Base-by-base conservation (phyloP, 2,329 filamentous ascomycete genomes). In the Zopfia rhizophila region DNA sequence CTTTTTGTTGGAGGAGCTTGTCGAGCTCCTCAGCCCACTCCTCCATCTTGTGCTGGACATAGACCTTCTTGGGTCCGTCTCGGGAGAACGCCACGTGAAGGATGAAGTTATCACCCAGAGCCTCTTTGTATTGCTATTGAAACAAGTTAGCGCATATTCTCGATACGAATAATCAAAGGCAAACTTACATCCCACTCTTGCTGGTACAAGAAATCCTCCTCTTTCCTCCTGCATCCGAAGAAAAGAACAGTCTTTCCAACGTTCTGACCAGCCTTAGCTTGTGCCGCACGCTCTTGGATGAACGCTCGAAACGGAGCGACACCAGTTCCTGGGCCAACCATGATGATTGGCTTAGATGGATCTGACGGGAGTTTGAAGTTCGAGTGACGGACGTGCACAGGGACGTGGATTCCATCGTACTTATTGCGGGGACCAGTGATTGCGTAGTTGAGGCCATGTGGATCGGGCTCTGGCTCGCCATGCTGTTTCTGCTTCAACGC, bases 281-380 rank as follows among this genome's bases (percentile, higher is more conserved):
- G 86, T 65, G 89, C 89, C 40, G 90, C 91, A 61, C 94, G 86
- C 75, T 99, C 94, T 69, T 97, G 94, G 7, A 99, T 82, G 70
- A 99, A 99, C 5, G 83, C 94, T 58, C 94, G 87, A 85, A 99
- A 97, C 13, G 94, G 94, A 18, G 94, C 94, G 43, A 97, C 91
- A 79, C 94, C 94, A 40, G 94, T 97, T 68, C 94, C 94, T 10
- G 94, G 94, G 17, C 94, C 94, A 60, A 97, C 85, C 86, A 97
- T 92, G 72, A 99, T 96, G 61, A 99, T 80, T 21, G 94, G 94
- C 76, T 95, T 96, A 36, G 88, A 85, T 3, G 94, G 91, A 65
- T 99, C 92, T 12, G 94, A 97, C 7, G 94, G 94, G 21, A 99
- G 84, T 79, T 97, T 97, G 84, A 99, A 99, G 79, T 97, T 99